phyloP scores from a whole-genome alignment of 192 early-diverging fungal species.

The Pilobolus umbonatus region DNA sequence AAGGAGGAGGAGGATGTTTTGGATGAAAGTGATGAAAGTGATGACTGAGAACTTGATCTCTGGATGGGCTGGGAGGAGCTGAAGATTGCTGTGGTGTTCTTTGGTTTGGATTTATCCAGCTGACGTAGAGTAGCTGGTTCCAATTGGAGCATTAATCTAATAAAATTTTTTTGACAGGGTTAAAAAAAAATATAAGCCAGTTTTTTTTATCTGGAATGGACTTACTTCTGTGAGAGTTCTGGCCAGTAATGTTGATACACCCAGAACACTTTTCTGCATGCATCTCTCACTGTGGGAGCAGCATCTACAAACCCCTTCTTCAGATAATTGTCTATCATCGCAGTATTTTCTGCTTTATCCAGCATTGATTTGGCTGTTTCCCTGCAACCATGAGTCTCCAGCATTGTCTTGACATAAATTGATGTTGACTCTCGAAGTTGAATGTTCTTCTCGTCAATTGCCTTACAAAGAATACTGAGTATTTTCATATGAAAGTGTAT shows the following conservation, averaged over 20 bases:
- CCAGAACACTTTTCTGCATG: slow-evolving; percentile 32
- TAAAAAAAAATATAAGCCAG: not conserved
- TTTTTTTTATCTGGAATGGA: not conserved
- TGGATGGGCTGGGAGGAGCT: too few relatives aligned
- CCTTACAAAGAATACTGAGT: slow-evolving; percentile 19
- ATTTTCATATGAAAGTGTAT: slow-evolving; percentile 30
- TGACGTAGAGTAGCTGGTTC: too few relatives aligned
- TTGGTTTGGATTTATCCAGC: too few relatives aligned
- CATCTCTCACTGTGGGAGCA: slow-evolving; percentile 30
- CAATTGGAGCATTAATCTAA: too few relatives aligned
- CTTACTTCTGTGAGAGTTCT: slow-evolving; percentile 35
- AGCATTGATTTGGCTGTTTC: slow-evolving; percentile 15
- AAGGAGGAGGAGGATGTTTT: not conserved
- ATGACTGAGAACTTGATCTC: not conserved
- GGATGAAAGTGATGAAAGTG: not conserved
- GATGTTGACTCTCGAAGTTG: slow-evolving; percentile 26
- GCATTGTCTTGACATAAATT: slow-evolving; percentile 18
- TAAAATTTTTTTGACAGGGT: too few relatives aligned
- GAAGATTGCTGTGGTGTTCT: too few relatives aligned
- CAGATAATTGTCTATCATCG: slow-evolving; percentile 24
- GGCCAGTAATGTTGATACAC: slow-evolving; percentile 28
- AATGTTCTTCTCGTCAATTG: slow-evolving; percentile 32
- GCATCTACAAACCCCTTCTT: slow-evolving; percentile 35
- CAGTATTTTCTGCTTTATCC: slow-evolving; percentile 18
- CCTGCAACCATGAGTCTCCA: slow-evolving; percentile 24